A percentile compares a stretch with the other conserved stretches of the same genome.
Conservation (phyloP, 164 flowering plant genomes). For the Magnolia kwangsiensis region DNA sequence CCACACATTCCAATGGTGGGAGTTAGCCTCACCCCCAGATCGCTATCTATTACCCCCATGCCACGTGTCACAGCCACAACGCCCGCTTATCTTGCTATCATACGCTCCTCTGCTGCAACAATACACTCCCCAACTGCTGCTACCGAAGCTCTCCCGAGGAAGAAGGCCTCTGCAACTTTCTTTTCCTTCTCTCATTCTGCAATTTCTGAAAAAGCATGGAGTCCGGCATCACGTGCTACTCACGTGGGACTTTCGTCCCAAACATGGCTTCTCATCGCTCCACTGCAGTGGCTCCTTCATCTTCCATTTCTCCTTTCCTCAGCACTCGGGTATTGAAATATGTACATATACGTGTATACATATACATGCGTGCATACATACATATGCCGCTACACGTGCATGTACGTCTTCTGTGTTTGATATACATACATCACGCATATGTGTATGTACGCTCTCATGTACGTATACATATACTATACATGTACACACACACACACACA, state of each 20-base stretch:
- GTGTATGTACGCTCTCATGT: not conserved
- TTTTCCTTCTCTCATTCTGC: not conserved
- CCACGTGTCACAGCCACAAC: not conserved
- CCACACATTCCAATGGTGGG: not conserved
- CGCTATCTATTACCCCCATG: not conserved
- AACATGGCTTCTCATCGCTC: constrained; percentile 55
- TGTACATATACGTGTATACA: not conserved
- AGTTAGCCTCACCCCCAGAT: not conserved
- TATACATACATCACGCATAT: not conserved
- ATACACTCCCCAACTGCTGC: not conserved
- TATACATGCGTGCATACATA: not conserved
- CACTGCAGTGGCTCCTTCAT: constrained; percentile 34
- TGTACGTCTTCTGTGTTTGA: not conserved
- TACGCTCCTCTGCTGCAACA: not conserved
- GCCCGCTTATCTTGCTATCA: not conserved
- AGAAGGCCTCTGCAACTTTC: not conserved
- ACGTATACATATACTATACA: too few relatives aligned
- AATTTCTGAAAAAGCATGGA: constrained; percentile 40
- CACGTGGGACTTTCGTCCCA: constrained; percentile 55
- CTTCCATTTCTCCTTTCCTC: constrained; percentile 48
- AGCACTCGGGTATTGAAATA: constrained; percentile 41
- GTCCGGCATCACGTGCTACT: constrained; percentile 59
- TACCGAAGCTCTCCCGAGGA: not conserved
- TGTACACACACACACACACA: too few relatives aligned
- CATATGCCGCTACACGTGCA: too few relatives aligned